A percentile compares a stretch with the other conserved stretches of the same genome.
phyloP scores from a whole-genome alignment of 2,329 filamentous ascomycete species.

The Pseudogymnoascus sp. region DNA sequence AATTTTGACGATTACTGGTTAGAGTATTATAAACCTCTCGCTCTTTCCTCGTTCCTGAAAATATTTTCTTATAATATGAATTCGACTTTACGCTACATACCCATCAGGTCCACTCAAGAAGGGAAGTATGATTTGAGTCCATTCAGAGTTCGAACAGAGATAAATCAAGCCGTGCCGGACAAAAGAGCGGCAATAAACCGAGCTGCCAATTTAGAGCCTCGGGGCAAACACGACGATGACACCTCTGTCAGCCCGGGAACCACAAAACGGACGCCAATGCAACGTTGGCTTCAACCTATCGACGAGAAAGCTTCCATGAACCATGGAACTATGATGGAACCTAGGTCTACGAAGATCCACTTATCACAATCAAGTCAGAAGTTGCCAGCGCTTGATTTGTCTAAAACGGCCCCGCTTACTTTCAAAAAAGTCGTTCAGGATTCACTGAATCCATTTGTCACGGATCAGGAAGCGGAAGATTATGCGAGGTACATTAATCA shows the following conservation, averaged over 20 bases:
- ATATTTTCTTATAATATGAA: slow-evolving; percentile 92
- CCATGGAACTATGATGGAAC: slow-evolving; percentile 53
- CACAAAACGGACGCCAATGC: slow-evolving; percentile 46
- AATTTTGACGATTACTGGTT: slow-evolving; percentile 93
- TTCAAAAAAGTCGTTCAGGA: slow-evolving; percentile 79
- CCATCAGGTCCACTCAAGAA: slow-evolving; percentile 64
- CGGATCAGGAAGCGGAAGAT: slow-evolving; percentile 68
- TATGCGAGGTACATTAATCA: slow-evolving; percentile 86
- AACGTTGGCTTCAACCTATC: slow-evolving; percentile 52
- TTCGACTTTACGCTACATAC: slow-evolving; percentile 76
- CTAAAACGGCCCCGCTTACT: slow-evolving; percentile 78
- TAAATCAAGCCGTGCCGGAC: slow-evolving; percentile 50
- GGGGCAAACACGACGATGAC: slow-evolving; percentile 39
- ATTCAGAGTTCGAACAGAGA: slow-evolving; percentile 69
- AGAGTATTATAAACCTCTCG: slow-evolving; percentile 88
- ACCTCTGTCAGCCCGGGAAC: slow-evolving; percentile 36
- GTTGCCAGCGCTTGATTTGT: slow-evolving; percentile 62
- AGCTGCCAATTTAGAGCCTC: slow-evolving; percentile 61
- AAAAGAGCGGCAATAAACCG: slow-evolving; percentile 61
- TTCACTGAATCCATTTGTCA: slow-evolving; percentile 79
- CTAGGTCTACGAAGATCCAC: slow-evolving; percentile 17
- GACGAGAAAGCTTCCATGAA: slow-evolving; percentile 29
- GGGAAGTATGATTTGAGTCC: slow-evolving; percentile 79
- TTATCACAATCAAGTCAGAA: slow-evolving; percentile 39
- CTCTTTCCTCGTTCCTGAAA: slow-evolving; percentile 82